Evolutionary conservation across 2,329 filamentous ascomycete species (phyloP), one percentile per base, ranked within the genome.

Genomic region (Hypoxylon rubiginosum): DNA sequence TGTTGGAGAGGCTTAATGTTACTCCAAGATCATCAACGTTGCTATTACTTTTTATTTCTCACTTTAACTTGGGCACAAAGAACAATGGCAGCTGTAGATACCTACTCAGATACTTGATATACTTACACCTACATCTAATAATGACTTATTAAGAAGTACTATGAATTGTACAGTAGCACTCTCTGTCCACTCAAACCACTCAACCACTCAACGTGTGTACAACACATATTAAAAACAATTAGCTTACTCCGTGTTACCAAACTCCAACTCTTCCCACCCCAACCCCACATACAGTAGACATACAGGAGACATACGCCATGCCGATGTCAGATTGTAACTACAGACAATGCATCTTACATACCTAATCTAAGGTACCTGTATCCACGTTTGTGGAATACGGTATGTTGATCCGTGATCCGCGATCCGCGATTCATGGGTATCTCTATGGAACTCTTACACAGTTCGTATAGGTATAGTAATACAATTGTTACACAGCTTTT

Each of bases 161-260:
- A 6, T 10, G 8, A 39, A 2, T 17, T 17, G 17, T 43, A 43
- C n/a, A 19, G 39, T 43, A 7, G n/a, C 39, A 43, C n/a, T 17
- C 15, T n/a, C n/a, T n/a, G n/a, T n/a, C n/a, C n/a, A n/a, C n/a
- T n/a, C n/a, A n/a, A n/a, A n/a, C n/a, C 36, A 41, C n/a, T 17
- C 15, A 41, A 41, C 13, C 32, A 10, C 13, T 34, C 13, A 11
- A 34, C n/a, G n/a, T 4, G 36, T 41, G 39, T 43, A 43, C 39
- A 43, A 19, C n/a, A n/a, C 39, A 43, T 19, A 43, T 43, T 19
- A 41, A 19, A 43, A 8, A 9, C 15, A 7, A 7, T 19, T 43
- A 43, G 39, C n/a, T 17, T 43, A 43, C 39, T 43, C 39, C 39
- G 39, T 43, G n/a, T 17, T 43, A 43, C 39, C 39, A 43, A 43